phyloP scores from a whole-genome alignment of 371 early-diverging fungal genomes.

The Batrachochytrium dendrobatidis region DNA sequence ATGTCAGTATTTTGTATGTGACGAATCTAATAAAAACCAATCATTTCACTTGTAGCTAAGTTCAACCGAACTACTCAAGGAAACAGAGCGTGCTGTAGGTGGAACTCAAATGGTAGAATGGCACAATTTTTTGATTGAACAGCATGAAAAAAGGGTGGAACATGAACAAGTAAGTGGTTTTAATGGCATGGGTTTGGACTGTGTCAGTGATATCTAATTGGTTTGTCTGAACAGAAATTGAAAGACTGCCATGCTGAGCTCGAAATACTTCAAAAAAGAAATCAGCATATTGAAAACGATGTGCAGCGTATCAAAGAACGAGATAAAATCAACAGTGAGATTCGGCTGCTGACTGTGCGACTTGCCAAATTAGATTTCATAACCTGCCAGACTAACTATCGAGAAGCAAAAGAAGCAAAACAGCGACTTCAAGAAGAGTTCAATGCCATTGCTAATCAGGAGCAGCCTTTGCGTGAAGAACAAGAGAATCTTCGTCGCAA shows the following conservation, averaged over 20 bases:
- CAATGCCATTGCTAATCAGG: background rate
- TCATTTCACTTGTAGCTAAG: constrained; percentile 45
- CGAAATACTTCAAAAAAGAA: constrained; percentile 51
- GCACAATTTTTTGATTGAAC: constrained; percentile 60
- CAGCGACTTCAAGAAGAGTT: background rate
- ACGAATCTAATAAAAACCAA: background rate
- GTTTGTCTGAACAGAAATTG: background rate
- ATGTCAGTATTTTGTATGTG: background rate
- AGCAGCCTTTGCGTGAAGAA: constrained; percentile 7
- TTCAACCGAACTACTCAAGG: constrained; percentile 63
- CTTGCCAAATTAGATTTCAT: constrained; percentile 20
- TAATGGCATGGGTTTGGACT: background rate
- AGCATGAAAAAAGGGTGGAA: constrained; percentile 54
- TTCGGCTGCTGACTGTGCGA: constrained; percentile 17
- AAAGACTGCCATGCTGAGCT: constrained; percentile 9
- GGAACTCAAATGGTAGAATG: constrained; percentile 51
- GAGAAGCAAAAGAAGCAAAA: constrained; percentile 5
- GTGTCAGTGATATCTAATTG: background rate
- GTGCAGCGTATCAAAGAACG: constrained; percentile 65
- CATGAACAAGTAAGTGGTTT: constrained; percentile 35
- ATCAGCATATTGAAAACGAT: constrained; percentile 38
- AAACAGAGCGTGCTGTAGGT: constrained; percentile 82
- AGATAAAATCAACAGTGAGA: constrained; percentile 43
- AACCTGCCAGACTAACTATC: constrained; percentile 17
- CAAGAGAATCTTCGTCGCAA: background rate